Conservation (phyloP, 257 asterid genomes). For the Capsicum rhomboideum region DNA sequence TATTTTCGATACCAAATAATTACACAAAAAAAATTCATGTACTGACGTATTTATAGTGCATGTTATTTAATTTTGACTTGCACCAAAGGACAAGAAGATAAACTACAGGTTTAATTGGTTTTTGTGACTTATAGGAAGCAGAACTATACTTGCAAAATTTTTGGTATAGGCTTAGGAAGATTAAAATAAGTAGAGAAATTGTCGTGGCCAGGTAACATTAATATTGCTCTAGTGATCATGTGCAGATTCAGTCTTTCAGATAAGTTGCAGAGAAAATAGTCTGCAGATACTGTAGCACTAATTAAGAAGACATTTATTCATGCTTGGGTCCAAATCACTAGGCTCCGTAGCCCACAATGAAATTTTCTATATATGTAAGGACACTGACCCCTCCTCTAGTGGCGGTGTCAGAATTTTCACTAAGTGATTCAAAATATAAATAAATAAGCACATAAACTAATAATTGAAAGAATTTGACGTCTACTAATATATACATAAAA, state of each 20-base stretch:
- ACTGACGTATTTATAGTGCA: neutral
- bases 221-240: conserved; percentile 25
- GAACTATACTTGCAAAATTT: neutral
- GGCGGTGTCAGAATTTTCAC: no score
- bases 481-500: no score
- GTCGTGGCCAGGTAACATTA: conserved; percentile 5
- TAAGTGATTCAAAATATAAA: no score
- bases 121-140: neutral
- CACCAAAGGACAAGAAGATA: conserved; percentile 1
- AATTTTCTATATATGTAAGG: conserved; percentile 5
- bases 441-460: no score
- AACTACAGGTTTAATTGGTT: neutral
- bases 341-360: conserved; percentile 11
- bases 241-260: conserved; percentile 23
- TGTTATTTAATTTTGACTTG: neutral
- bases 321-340: conserved; percentile 8
- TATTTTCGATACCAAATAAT: neutral
- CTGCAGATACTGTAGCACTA: conserved; percentile 13
- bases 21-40: neutral
- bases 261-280: conserved; percentile 6
- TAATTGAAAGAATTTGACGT: no score
- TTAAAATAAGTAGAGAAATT: neutral
- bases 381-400: neutral
- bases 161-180: neutral
- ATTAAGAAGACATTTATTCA: conserved; percentile 14